Evolutionary conservation across 2,329 filamentous ascomycete genomes (phyloP).

Genomic region (Ceratocystis colombiana): DNA sequence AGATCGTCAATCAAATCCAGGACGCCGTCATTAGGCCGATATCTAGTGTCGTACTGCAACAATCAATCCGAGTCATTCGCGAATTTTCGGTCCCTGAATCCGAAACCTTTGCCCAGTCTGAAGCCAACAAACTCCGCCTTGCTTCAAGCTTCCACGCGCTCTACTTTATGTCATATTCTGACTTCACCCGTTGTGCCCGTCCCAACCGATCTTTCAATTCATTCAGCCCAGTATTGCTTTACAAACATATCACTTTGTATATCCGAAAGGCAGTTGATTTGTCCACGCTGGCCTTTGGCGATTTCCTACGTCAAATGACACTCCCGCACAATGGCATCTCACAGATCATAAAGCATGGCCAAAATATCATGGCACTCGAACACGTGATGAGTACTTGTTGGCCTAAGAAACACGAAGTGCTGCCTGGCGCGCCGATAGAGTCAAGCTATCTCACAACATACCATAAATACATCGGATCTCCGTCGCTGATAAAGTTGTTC

Average conservation of each 20-base stretch:
- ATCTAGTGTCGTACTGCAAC: too few species aligned
- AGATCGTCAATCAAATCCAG: too few species aligned
- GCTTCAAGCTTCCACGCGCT: conserved; percentile 65
- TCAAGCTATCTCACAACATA: conserved; percentile 35
- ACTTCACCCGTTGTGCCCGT: neutral
- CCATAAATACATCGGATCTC: conserved; percentile 70
- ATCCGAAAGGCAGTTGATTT: conserved; percentile 71
- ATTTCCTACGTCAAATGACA: conserved; percentile 69
- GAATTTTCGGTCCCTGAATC: conserved; percentile 62
- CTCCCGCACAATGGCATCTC: conserved; percentile 56
- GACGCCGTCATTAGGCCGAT: too few species aligned
- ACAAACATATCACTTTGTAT: conserved; percentile 42
- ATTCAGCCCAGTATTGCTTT: conserved; percentile 61
- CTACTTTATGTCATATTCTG: conserved; percentile 57
- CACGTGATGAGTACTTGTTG: conserved; percentile 59
- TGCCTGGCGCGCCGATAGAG: conserved; percentile 33
- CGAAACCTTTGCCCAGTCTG: conserved; percentile 52
- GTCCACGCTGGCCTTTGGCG: conserved; percentile 61
- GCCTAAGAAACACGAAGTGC: conserved; percentile 57
- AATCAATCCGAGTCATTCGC: conserved; percentile 56
- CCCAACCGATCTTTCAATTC: conserved; percentile 33
- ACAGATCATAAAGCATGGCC: conserved; percentile 31
- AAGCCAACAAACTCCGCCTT: conserved; percentile 65
- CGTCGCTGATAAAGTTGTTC: conserved; percentile 80
- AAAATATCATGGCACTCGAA: conserved; percentile 84